A percentile compares a stretch with the other conserved stretches of the same genome.
These are phyloP conservation scores for Ascosphaera pollenicola DNA, from an alignment of 2,329 filamentous ascomycete species.

Conservation along the genomic window DNA sequence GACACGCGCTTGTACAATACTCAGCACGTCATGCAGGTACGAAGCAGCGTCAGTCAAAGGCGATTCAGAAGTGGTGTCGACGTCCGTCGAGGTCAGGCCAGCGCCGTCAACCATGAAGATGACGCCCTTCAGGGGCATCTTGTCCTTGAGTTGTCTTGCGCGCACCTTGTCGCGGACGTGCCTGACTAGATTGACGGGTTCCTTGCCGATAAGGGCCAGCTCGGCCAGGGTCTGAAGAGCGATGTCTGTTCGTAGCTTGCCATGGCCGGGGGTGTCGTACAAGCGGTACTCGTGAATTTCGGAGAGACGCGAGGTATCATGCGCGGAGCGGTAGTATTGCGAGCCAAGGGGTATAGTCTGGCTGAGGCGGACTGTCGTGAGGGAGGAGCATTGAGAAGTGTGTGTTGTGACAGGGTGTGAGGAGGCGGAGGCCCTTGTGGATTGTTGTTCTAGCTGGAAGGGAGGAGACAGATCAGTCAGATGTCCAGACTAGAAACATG, in stretches of 20 bases:
- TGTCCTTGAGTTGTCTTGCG: too few species aligned
- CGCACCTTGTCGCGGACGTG: too few species aligned
- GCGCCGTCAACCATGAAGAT: conserved; percentile 82
- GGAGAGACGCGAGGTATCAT: conserved; percentile 41
- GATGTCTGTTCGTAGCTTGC: conserved; percentile 51
- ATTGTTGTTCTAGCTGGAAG: conserved; percentile 19
- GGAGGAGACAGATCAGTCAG: not conserved
- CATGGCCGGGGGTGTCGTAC: conserved; percentile 76
- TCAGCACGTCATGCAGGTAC: conserved; percentile 77
- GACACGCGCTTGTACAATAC: conserved; percentile 54
- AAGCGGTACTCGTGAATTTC: conserved; percentile 18
- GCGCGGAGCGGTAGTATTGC: conserved; percentile 40
- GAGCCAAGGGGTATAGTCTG: conserved; percentile 29
- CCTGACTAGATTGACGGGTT: conserved; percentile 15
- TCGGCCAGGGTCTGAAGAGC: conserved; percentile 27
- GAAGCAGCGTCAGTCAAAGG: conserved; percentile 50
- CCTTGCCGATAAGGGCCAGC: conserved; percentile 15
- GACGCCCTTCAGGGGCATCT: conserved; percentile 36
- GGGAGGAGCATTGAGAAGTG: conserved; percentile 38
- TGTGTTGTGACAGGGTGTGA: conserved; percentile 26
- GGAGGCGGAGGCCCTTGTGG: conserved; percentile 19
- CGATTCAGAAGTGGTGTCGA: conserved; percentile 8
- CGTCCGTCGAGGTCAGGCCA: conserved; percentile 24
- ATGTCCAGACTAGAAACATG: not conserved
- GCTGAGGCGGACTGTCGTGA: conserved; percentile 34